Evolutionary conservation across 1,139 yeast species (phyloP), one percentile per base, ranked within the genome.

Genomic region (Geotrichum aggregatum): DNA sequence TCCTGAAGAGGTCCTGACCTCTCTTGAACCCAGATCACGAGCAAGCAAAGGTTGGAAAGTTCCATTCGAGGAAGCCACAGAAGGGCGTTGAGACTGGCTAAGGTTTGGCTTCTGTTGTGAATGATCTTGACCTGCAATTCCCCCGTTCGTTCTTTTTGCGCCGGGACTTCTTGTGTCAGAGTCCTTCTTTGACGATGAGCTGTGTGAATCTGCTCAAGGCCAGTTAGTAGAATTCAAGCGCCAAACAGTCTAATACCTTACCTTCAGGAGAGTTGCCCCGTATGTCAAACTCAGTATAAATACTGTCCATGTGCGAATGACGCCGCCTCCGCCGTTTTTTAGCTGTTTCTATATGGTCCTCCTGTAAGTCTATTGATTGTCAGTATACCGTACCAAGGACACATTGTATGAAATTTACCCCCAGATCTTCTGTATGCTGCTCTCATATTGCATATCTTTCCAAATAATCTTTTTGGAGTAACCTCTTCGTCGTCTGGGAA

Each of bases 371-470:
- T 11, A 19, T 31, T 33, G 28, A 22, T 13, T 13, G 19, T 11
- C 35, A 31, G 6, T 16, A 16, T 30, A 42, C 6, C 13, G 30
- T 5, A n/a, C 18, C 19, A 33, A 26, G n/a, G n/a, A n/a, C n/a
- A n/a, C n/a, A n/a, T n/a, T n/a, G n/a, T 18, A 18, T 19, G 13
- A 10, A 18, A 38, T 24, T 11, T 26, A 34, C 50, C 31, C 19
- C 44, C 50, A 2, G 52, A 44, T 33, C 53, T 21, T 34, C 52
- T 39, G 39, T 39, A 53, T 10, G 56, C 56, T 5, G 56, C 56
- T 21, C 53, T 18, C 56, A 53, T 53, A 41, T 53, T 53, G 46
- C 56, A 53, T n/a, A 53, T 53, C 24, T 53, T 53, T 2, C 56
- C 56, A 40, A 53, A 53, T 1, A 53, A 35, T 7, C 56, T 35